phyloP scores from a whole-genome alignment of 2,329 filamentous ascomycete species.

The Whalleya microplaca region DNA sequence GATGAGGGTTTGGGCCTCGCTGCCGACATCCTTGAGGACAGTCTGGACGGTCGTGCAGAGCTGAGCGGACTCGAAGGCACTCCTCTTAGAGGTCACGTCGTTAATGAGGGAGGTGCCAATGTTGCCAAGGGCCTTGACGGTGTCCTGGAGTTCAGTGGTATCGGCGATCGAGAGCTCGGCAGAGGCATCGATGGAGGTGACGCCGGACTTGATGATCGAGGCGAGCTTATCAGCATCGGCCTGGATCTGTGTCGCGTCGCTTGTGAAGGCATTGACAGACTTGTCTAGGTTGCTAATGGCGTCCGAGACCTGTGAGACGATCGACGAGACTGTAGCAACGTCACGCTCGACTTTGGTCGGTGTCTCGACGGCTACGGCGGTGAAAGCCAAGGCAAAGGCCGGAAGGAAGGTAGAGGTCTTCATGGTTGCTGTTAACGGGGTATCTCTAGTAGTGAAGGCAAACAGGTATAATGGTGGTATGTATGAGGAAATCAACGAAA shows the following conservation, averaged over 20 bases:
- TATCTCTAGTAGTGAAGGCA: neutral
- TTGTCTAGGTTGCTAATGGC: constrained; percentile 35
- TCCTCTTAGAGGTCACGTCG: constrained; percentile 29
- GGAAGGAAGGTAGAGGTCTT: constrained; percentile 28
- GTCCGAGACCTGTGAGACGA: constrained; percentile 26
- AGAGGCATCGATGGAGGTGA: constrained; percentile 10
- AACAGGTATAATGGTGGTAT: neutral
- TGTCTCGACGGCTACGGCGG: constrained; percentile 27
- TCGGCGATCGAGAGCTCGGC: constrained; percentile 21
- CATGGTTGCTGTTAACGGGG: constrained; percentile 18
- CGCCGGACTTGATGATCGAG: constrained; percentile 26
- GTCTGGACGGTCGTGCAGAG: constrained; percentile 22
- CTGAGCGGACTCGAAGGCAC: constrained; percentile 23
- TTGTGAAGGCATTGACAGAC: constrained; percentile 34
- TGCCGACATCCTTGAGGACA: constrained; percentile 15
- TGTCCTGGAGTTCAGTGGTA: constrained; percentile 17
- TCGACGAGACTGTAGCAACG: constrained; percentile 28
- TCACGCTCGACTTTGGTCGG: constrained; percentile 24
- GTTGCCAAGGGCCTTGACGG: constrained; percentile 7
- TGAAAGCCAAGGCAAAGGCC: constrained; percentile 27
- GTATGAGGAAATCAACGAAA: neutral
- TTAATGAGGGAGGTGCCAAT: constrained; percentile 21
- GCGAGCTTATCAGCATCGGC: constrained; percentile 29
- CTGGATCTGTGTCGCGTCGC: constrained; percentile 29
- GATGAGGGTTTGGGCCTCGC: constrained; percentile 23